A percentile compares a stretch with the other conserved stretches of the same genome.
Conservation (phyloP, 2,329 filamentous ascomycete species). For the Seiridium unicorne region DNA sequence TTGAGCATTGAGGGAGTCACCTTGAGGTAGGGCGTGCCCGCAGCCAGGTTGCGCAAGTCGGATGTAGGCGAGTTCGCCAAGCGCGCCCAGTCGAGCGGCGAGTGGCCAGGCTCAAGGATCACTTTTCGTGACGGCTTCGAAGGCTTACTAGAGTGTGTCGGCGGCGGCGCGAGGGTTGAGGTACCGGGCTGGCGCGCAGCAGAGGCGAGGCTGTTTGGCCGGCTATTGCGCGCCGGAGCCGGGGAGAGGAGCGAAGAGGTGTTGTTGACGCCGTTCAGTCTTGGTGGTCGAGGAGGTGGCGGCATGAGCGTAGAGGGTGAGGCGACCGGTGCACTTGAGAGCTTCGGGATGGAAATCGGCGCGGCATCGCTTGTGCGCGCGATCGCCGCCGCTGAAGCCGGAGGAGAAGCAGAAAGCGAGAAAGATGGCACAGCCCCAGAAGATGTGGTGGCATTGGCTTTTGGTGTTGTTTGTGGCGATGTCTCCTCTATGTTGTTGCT, state of each 20-base stretch:
- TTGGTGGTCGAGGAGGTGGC: slow-evolving; percentile 21
- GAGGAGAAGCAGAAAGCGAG: slow-evolving; percentile 35
- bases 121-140: slow-evolving; percentile 67
- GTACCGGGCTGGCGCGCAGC: slow-evolving; percentile 26
- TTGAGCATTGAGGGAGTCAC: slow-evolving; percentile 83
- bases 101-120: slow-evolving; percentile 83
- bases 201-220: slow-evolving; percentile 35
- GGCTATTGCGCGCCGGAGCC: slow-evolving; percentile 16
- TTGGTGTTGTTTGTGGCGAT: slow-evolving; percentile 49
- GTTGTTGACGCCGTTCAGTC: slow-evolving; percentile 17
- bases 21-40: slow-evolving; percentile 57
- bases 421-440: slow-evolving; percentile 41
- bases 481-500: slow-evolving; percentile 10
- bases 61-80: slow-evolving; percentile 61
- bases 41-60: slow-evolving; percentile 64
- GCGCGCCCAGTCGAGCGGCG: slow-evolving; percentile 92
- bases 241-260: slow-evolving; percentile 9
- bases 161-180: slow-evolving; percentile 51
- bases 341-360: slow-evolving; percentile 11
- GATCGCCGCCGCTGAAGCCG: slow-evolving; percentile 23
- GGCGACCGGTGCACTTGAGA: slow-evolving; percentile 10
- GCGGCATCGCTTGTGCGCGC: slow-evolving; percentile 15
- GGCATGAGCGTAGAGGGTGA: slow-evolving; percentile 12
- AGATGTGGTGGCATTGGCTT: slow-evolving; percentile 33
- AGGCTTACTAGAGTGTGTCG: slow-evolving; percentile 51